Conservation (phyloP, 2,329 filamentous ascomycete species). For the Fusarium agapanthi region DNA sequence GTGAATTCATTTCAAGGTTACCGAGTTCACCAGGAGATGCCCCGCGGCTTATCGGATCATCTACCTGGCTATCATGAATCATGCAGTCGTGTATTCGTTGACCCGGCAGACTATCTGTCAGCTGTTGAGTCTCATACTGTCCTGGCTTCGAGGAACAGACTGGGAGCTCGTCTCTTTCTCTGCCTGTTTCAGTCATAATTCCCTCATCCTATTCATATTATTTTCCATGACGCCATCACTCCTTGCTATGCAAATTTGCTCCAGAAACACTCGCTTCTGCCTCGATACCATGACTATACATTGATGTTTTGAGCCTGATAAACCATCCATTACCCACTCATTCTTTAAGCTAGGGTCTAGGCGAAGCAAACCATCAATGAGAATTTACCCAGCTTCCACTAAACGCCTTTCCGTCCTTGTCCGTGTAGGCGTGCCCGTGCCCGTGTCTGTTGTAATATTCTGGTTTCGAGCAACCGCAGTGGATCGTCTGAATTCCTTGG, state of each 20-base stretch:
- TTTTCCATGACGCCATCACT: constrained; percentile 39
- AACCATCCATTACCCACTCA: background rate
- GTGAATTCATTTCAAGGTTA: background rate
- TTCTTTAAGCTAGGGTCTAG: constrained; percentile 16
- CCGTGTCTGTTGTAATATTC: background rate
- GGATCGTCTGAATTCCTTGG: background rate
- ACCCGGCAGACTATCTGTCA: background rate
- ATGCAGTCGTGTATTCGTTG: constrained; percentile 1
- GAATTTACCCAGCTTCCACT: background rate
- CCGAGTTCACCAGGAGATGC: background rate
- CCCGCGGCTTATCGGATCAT: background rate
- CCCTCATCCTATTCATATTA: background rate
- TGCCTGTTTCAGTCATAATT: background rate
- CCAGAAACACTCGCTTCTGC: constrained; percentile 18
- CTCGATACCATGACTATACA: background rate
- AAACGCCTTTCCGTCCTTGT: constrained; percentile 1
- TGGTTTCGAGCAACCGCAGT: background rate
- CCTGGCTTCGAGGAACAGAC: background rate
- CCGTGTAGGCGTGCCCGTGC: background rate
- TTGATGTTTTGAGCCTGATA: background rate
- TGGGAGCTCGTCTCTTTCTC: background rate
- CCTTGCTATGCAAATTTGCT: constrained; percentile 40
- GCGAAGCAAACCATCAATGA: constrained; percentile 16
- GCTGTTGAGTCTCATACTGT: background rate
- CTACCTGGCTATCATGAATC: background rate